phyloP scores from a whole-genome alignment of 2,329 filamentous ascomycete species.

The Ophiosphaerella herpotricha region DNA sequence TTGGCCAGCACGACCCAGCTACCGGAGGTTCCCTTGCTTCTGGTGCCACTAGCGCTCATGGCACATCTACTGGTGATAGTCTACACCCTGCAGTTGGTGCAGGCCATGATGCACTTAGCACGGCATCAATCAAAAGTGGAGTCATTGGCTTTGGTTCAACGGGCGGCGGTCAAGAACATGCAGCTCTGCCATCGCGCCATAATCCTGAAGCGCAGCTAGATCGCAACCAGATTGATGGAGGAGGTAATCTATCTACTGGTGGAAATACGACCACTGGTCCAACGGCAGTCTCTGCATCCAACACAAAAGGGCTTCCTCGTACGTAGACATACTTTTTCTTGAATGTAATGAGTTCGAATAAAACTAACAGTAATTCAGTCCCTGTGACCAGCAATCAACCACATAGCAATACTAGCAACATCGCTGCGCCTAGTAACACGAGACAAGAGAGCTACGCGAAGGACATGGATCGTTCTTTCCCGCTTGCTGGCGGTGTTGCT shows the following conservation, averaged over 20 bases:
- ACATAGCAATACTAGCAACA: slow-evolving; percentile 5
- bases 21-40: slow-evolving; percentile 3
- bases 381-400: slow-evolving; percentile 3
- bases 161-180: slow-evolving; percentile 25
- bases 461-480: slow-evolving; percentile 40
- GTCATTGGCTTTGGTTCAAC: slow-evolving; percentile 41
- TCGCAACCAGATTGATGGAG: slow-evolving; percentile 21
- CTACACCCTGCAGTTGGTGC: slow-evolving; percentile 17
- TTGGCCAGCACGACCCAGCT: not conserved
- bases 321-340: slow-evolving; percentile 18
- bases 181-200: slow-evolving; percentile 25
- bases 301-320: slow-evolving; percentile 18
- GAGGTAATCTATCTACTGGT: slow-evolving; percentile 15
- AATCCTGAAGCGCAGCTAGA: slow-evolving; percentile 13
- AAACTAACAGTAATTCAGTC: slow-evolving; percentile 14
- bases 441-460: slow-evolving; percentile 21
- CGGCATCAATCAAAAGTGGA: slow-evolving; percentile 48
- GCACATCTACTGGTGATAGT: slow-evolving; percentile 6
- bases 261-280: slow-evolving; percentile 10
- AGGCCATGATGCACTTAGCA: slow-evolving; percentile 29
- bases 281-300: slow-evolving; percentile 4
- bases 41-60: not conserved
- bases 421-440: not conserved
- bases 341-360: not conserved
- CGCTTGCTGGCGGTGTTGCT: slow-evolving; percentile 41